Evolutionary conservation across 2,329 filamentous ascomycete species (phyloP).

Genomic region (Orbilia oligospora): DNA sequence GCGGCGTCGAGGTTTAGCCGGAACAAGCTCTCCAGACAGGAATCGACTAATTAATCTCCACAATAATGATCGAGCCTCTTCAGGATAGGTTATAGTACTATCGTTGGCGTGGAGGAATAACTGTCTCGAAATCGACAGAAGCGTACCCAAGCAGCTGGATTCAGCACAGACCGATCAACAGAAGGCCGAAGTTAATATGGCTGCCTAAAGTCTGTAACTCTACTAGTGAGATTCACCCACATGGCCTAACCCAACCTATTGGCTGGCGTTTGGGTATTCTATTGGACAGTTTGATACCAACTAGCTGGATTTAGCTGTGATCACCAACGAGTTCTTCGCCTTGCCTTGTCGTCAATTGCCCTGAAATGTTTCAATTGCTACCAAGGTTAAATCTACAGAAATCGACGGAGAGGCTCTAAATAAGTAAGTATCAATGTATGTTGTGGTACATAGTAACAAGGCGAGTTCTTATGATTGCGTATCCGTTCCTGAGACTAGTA

Average conservation of each 20-base stretch:
- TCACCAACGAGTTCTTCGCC: constrained; percentile 28
- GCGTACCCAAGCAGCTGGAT: constrained; percentile 52
- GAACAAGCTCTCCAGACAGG: constrained; percentile 10
- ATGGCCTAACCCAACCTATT: constrained; percentile 43
- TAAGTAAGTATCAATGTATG: background rate
- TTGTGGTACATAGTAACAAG: no score
- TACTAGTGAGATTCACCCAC: constrained; percentile 37
- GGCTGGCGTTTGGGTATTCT: constrained; percentile 18
- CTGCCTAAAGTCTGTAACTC: constrained; percentile 43
- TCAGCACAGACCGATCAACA: constrained; percentile 40
- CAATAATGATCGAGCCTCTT: constrained; percentile 49
- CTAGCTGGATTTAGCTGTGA: constrained; percentile 35
- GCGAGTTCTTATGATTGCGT: constrained; percentile 17
- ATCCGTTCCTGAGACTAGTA: background rate
- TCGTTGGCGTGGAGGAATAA: constrained; percentile 9
- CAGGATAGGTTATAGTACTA: constrained; percentile 28
- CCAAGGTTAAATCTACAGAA: constrained; percentile 24
- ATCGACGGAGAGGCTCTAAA: constrained; percentile 12
- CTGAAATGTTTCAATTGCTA: constrained; percentile 42
- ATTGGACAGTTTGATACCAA: constrained; percentile 19
- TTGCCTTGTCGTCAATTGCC: constrained; percentile 30
- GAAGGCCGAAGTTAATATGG: constrained; percentile 32
- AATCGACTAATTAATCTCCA: constrained; percentile 54
- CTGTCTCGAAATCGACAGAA: constrained; percentile 45
- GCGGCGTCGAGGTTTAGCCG: constrained; percentile 50